These are phyloP conservation scores for Chaetothyriales sp. DNA, from an alignment of 2,329 filamentous ascomycete species.

Conservation along the genomic window DNA sequence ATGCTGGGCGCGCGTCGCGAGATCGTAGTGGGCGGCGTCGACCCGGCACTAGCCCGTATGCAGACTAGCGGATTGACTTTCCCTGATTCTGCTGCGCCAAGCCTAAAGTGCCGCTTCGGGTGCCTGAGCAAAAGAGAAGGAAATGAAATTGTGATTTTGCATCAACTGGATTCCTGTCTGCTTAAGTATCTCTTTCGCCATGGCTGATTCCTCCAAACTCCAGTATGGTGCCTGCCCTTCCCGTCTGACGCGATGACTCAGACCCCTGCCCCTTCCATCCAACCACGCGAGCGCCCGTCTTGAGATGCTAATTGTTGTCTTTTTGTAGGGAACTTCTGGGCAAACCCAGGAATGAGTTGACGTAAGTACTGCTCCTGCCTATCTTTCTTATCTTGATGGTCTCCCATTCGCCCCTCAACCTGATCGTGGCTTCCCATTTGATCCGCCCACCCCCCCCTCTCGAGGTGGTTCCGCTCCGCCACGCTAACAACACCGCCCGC, in stretches of 20 bases:
- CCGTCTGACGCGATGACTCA: slow-evolving; percentile 14
- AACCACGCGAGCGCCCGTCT: slow-evolving; percentile 2
- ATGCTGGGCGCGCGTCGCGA: background rate
- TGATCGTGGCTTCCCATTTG: slow-evolving; percentile 6
- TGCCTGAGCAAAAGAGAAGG: background rate
- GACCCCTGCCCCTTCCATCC: slow-evolving; percentile 3
- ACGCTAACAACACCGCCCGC: slow-evolving; percentile 1
- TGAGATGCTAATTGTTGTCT: slow-evolving; percentile 6
- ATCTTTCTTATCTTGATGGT: slow-evolving; percentile 1
- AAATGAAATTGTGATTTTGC: background rate
- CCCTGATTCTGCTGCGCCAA: background rate
- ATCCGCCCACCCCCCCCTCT: slow-evolving; percentile 11
- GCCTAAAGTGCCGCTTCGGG: background rate
- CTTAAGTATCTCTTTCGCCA: slow-evolving; percentile 22
- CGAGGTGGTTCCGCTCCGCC: slow-evolving; percentile 16
- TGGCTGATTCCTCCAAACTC: slow-evolving; percentile 53
- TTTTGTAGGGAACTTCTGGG: slow-evolving; percentile 61
- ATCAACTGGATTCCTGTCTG: slow-evolving; percentile 7
- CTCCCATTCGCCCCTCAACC: no score
- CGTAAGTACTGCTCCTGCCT: slow-evolving; percentile 42
- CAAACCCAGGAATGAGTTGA: slow-evolving; percentile 81
- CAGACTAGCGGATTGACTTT: background rate
- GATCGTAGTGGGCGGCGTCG: background rate
- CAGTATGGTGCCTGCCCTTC: slow-evolving; percentile 38
- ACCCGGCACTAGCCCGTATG: background rate